Conservation (phyloP, 352 stramenopile species). For the Globisporangium heterothallicum region DNA sequence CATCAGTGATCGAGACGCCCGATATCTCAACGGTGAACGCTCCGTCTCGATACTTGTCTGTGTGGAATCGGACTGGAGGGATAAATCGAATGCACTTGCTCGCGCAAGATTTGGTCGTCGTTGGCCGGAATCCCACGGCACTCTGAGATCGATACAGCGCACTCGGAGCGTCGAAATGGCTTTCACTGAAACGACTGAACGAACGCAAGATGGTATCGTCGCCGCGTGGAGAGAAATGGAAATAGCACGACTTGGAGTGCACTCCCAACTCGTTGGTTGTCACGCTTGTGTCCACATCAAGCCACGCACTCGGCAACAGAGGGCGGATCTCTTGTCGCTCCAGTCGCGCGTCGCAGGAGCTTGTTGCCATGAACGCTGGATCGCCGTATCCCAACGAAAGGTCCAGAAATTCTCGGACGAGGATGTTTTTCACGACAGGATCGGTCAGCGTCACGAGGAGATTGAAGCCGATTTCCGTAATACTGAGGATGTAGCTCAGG, state of each 20-base stretch:
- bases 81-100: conserved; percentile 61
- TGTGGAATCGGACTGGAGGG: conserved; percentile 39
- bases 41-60: conserved; percentile 35
- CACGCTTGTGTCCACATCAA: conserved; percentile 29
- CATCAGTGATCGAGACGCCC: conserved; percentile 38
- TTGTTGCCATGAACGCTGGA: conserved; percentile 51
- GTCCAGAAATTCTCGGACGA: conserved; percentile 66
- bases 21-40: conserved; percentile 73
- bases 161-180: conserved; percentile 16
- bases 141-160: conserved; percentile 15
- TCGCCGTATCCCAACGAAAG: conserved; percentile 47
- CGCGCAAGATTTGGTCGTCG: conserved; percentile 3
- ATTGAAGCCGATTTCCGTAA: conserved; percentile 66
- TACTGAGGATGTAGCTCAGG: conserved; percentile 58
- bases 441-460: conserved; percentile 48
- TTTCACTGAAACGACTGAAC: conserved; percentile 24
- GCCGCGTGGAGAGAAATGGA: conserved; percentile 16
- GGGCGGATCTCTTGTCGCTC: conserved; percentile 44
- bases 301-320: conserved; percentile 57
- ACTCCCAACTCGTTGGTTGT: conserved; percentile 1
- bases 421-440: conserved; percentile 53
- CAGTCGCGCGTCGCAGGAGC: conserved; percentile 65
- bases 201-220: conserved; percentile 18
- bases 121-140: conserved; percentile 10
- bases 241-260: conserved; percentile 33